Evolutionary conservation across 83 land plant species (phyloP).

Genomic region (Picea engelmannii): DNA sequence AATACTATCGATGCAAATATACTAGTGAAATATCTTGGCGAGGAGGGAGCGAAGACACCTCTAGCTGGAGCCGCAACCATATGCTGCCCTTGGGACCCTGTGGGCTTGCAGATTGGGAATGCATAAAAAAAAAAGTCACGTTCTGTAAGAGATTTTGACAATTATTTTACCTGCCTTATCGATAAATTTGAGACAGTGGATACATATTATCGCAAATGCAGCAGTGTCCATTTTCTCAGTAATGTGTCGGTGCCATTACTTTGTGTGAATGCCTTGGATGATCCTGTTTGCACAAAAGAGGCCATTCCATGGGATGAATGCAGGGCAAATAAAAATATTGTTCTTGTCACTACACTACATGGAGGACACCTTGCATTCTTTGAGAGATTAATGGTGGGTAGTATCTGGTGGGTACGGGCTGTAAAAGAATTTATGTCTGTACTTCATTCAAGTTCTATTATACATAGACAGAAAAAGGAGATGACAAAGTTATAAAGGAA

Average conservation of each 20-base stretch:
- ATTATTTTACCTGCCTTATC: slow-evolving; percentile 70
- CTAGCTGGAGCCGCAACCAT: too few relatives aligned
- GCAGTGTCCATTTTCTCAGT: slow-evolving; percentile 75
- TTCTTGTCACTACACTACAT: slow-evolving; percentile 77
- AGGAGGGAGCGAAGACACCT: too few relatives aligned
- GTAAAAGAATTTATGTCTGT: too few relatives aligned
- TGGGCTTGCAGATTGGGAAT: too few relatives aligned
- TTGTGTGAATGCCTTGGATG: slow-evolving; percentile 92
- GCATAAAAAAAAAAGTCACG: slow-evolving; percentile 42
- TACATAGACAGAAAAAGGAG: too few relatives aligned
- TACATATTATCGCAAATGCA: slow-evolving; percentile 86
- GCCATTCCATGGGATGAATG: slow-evolving; percentile 99
- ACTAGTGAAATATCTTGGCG: too few relatives aligned
- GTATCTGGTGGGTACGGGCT: slow-evolving; percentile 58
- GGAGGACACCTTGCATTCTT: slow-evolving; percentile 96
- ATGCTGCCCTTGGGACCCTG: too few relatives aligned
- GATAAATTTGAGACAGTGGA: slow-evolving; percentile 98
- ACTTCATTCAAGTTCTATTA: too few relatives aligned
- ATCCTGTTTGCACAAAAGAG: slow-evolving; percentile 93
- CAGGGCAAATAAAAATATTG: slow-evolving; percentile 78
- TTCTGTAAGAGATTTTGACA: slow-evolving; percentile 89
- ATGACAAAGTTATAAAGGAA: too few relatives aligned
- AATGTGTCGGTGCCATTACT: slow-evolving; percentile 85
- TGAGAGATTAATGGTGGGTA: slow-evolving; percentile 69
- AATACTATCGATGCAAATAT: too few relatives aligned